A percentile compares a stretch with the other conserved stretches of the same genome.
Conservation (phyloP, 2,329 filamentous ascomycete species). For the Periconia sp. region DNA sequence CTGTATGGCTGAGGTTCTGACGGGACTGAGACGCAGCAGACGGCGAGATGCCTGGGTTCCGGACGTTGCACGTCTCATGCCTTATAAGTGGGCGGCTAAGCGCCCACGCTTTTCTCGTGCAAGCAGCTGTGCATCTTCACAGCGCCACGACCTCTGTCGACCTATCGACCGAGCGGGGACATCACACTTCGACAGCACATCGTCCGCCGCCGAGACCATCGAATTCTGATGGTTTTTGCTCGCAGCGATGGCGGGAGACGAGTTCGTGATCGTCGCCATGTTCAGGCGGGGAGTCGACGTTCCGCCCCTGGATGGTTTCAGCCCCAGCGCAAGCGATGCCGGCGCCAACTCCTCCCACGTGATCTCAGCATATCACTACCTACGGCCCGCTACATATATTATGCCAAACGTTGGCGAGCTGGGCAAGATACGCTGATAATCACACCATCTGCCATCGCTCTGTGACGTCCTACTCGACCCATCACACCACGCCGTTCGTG, state of each 20-base stretch:
- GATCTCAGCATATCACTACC: background rate
- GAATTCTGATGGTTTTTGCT: too few relatives aligned
- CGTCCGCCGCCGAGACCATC: too few relatives aligned
- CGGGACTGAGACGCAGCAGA: slow-evolving; percentile 35
- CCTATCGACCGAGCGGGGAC: too few relatives aligned
- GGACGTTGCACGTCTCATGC: slow-evolving; percentile 18
- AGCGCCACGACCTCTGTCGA: background rate
- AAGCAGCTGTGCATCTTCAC: background rate
- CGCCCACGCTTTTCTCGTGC: slow-evolving; percentile 10
- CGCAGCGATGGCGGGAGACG: background rate
- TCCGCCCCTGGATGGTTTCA: slow-evolving; percentile 8
- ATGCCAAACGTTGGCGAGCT: too few relatives aligned
- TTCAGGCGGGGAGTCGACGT: background rate
- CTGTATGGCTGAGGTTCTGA: slow-evolving; percentile 29
- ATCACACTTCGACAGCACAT: too few relatives aligned
- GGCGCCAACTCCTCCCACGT: background rate
- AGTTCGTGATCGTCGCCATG: background rate
- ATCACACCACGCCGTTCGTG: too few relatives aligned
- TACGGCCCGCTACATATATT: background rate
- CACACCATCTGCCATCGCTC: too few relatives aligned
- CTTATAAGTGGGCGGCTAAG: slow-evolving; percentile 12
- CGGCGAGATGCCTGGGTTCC: slow-evolving; percentile 29
- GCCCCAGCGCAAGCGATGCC: background rate
- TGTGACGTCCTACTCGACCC: too few relatives aligned
- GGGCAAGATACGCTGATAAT: too few relatives aligned